These are phyloP conservation scores for Cytospora piceicola DNA, from an alignment of 2,329 filamentous ascomycete genomes.

Conservation along the genomic window DNA sequence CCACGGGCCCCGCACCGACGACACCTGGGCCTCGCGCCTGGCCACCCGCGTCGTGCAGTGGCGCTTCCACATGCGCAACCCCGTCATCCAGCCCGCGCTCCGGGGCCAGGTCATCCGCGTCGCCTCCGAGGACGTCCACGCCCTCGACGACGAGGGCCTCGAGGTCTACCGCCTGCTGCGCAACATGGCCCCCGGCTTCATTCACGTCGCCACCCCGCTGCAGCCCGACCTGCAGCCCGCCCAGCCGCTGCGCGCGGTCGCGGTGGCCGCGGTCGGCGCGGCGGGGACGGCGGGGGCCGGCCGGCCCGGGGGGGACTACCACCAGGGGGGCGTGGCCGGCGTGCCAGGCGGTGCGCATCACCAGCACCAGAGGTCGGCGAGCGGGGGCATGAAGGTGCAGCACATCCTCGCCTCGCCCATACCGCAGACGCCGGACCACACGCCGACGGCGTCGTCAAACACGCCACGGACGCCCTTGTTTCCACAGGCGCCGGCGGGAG, in stretches of 20 bases:
- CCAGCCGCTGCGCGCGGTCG: neutral
- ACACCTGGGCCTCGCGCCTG: slow-evolving; percentile 27
- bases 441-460: slow-evolving; percentile 18
- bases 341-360: neutral
- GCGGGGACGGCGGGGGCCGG: too few species aligned
- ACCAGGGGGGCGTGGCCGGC: too few species aligned
- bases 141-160: slow-evolving; percentile 28
- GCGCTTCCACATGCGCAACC: slow-evolving; percentile 24
- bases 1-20: slow-evolving; percentile 26
- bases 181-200: slow-evolving; percentile 23
- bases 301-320: too few species aligned
- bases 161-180: slow-evolving; percentile 29
- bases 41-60: slow-evolving; percentile 30
- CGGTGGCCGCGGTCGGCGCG: too few species aligned
- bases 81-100: slow-evolving; percentile 18
- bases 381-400: slow-evolving; percentile 22
- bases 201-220: slow-evolving; percentile 27
- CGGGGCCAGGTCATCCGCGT: slow-evolving; percentile 21
- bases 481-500: neutral
- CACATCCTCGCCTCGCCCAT: slow-evolving; percentile 24
- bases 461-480: slow-evolving; percentile 28
- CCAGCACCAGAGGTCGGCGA: slow-evolving; percentile 13
- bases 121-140: slow-evolving; percentile 23
- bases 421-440: slow-evolving; percentile 25
- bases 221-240: slow-evolving; percentile 26